Conservation (phyloP, 495 filamentous ascomycete species). For the Neurospora africana region DNA sequence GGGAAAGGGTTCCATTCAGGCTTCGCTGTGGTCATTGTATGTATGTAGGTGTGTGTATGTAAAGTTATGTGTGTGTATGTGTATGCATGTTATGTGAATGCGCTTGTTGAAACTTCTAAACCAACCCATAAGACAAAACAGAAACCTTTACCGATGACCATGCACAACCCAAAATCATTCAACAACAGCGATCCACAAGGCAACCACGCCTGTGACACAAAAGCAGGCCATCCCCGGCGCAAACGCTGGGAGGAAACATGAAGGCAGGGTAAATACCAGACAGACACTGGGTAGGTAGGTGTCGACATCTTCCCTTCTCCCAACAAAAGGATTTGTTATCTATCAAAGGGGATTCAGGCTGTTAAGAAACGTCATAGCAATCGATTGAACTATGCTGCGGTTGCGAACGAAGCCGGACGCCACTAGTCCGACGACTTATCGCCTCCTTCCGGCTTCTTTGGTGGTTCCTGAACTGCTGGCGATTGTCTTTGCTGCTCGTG, state of each 20-base stretch:
- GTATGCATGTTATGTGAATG: neutral
- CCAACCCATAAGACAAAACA: neutral
- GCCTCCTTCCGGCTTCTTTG: neutral
- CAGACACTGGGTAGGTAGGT: neutral
- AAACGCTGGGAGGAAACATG: neutral
- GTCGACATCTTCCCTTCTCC: neutral
- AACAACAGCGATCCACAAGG: neutral
- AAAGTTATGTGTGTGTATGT: neutral
- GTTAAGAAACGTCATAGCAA: neutral
- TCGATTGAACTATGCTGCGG: neutral
- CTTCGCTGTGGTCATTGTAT: neutral
- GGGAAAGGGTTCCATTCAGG: neutral
- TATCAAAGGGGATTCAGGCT: neutral
- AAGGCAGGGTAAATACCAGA: neutral
- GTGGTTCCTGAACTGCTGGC: neutral
- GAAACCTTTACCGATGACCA: neutral
- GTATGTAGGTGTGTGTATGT: neutral
- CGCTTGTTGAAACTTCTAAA: neutral
- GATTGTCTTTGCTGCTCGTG: slow-evolving; percentile 10
- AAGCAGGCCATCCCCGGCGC: neutral
- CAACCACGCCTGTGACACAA: neutral
- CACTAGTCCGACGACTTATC: neutral
- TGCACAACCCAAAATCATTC: neutral
- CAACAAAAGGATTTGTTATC: neutral
- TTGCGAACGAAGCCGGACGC: neutral